Conservation (phyloP, 2,329 filamentous ascomycete genomes). For the Pseudocercospora macadamiae region DNA sequence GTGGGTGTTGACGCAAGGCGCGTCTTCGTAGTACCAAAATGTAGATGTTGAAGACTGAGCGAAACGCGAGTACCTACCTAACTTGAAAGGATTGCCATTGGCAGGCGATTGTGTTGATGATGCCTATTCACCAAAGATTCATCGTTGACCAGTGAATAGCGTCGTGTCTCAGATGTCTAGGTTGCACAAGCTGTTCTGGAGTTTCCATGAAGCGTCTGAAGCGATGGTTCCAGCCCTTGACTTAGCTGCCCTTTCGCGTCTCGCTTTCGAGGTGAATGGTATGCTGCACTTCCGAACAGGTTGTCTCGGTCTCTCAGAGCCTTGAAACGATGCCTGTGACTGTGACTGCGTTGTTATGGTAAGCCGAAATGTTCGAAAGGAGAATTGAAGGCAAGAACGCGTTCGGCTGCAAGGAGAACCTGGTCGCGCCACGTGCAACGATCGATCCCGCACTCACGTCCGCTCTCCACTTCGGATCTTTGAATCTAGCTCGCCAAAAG, state of each 20-base stretch:
- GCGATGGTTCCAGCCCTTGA: not conserved
- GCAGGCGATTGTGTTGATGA: not conserved
- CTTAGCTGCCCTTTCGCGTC: not conserved
- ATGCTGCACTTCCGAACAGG: too few relatives aligned
- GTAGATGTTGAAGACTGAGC: not conserved
- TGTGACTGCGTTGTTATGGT: too few relatives aligned
- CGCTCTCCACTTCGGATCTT: not conserved
- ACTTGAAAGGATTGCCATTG: not conserved
- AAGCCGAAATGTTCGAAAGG: too few relatives aligned
- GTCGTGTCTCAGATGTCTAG: not conserved
- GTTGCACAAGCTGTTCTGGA: constrained; percentile 1
- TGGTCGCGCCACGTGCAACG: not conserved
- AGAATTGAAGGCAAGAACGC: not conserved
- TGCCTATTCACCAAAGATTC: not conserved
- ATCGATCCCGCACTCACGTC: not conserved
- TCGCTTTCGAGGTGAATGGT: too few relatives aligned
- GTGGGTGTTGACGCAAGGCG: not conserved
- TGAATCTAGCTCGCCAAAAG: not conserved
- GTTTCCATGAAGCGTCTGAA: not conserved
- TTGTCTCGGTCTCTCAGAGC: too few relatives aligned
- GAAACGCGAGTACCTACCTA: not conserved
- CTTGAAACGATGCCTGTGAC: too few relatives aligned
- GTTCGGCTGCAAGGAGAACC: not conserved
- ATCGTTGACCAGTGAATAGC: not conserved
- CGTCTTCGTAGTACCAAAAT: not conserved